phyloP scores from a whole-genome alignment of 164 flowering plant genomes.

The Echeveria elegans region DNA sequence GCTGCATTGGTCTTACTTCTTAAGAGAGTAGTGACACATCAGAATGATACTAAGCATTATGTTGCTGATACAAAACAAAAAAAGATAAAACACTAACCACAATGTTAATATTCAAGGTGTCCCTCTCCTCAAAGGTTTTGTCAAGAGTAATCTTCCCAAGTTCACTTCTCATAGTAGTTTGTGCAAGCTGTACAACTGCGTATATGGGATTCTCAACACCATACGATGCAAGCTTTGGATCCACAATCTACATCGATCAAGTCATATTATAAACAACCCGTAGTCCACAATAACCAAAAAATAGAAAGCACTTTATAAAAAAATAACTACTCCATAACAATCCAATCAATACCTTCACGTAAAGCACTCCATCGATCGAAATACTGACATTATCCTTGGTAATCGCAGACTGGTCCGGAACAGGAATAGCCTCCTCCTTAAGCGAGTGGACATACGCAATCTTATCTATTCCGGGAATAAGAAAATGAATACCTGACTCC shows the following conservation, averaged over 20 bases:
- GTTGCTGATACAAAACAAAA: background rate
- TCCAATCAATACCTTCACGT: slow-evolving; percentile 50
- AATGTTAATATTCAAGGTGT: slow-evolving; percentile 74
- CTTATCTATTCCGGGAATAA: slow-evolving; percentile 70
- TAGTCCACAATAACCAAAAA: background rate
- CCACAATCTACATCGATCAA: slow-evolving; percentile 52
- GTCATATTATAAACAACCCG: background rate
- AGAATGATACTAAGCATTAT: background rate
- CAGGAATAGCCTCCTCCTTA: slow-evolving; percentile 82
- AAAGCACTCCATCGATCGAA: slow-evolving; percentile 71
- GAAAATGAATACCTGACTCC: slow-evolving; percentile 69
- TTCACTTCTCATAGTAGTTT: slow-evolving; percentile 92
- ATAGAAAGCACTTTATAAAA: background rate
- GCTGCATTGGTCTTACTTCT: no score
- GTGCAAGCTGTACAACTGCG: slow-evolving; percentile 88
- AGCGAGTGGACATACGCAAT: slow-evolving; percentile 89
- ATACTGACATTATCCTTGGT: slow-evolving; percentile 93
- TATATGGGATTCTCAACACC: slow-evolving; percentile 83
- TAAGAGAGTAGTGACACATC: background rate
- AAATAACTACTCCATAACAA: no score
- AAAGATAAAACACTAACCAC: slow-evolving; percentile 41
- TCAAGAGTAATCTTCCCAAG: slow-evolving; percentile 89
- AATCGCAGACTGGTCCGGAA: slow-evolving; percentile 82
- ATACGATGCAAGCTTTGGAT: slow-evolving; percentile 76
- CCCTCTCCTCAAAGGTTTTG: slow-evolving; percentile 89